phyloP scores from a whole-genome alignment of 1,284 basidiomycete genomes.

The Cronartium ribicola region DNA sequence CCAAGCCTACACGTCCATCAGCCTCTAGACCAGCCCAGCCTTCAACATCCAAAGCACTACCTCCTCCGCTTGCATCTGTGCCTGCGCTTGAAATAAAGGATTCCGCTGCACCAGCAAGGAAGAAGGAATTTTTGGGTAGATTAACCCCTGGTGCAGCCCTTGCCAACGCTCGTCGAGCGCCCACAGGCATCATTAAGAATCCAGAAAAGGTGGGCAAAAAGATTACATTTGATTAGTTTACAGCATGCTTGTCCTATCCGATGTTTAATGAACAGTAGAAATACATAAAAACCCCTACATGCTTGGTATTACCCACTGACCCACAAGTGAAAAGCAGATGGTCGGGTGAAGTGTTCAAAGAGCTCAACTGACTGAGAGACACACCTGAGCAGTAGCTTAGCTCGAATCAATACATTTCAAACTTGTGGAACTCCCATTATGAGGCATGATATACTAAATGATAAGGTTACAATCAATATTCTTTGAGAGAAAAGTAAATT shows the following conservation, averaged over 20 bases:
- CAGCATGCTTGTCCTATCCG: too few species aligned
- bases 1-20: too few species aligned
- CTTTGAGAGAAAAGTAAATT: too few species aligned
- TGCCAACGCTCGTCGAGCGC: constrained; percentile 32
- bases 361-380: too few species aligned
- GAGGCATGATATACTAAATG: too few species aligned
- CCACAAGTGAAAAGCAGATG: background rate
- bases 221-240: constrained; percentile 1
- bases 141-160: constrained; percentile 38
- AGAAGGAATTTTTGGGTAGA: constrained; percentile 24
- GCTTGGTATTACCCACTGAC: background rate
- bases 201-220: constrained; percentile 1
- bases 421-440: too few species aligned
- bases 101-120: background rate
- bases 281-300: background rate
- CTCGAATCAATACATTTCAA: too few species aligned
- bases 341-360: background rate
- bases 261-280: too few species aligned
- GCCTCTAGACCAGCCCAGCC: background rate
- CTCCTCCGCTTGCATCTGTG: background rate
- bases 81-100: background rate
- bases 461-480: too few species aligned
- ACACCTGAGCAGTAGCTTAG: too few species aligned
- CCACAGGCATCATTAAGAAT: constrained; percentile 35
- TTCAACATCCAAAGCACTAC: constrained; percentile 3